Evolutionary conservation across 192 early-diverging fungal genomes (phyloP).

Genomic region (Coemansia guatemalensis): DNA sequence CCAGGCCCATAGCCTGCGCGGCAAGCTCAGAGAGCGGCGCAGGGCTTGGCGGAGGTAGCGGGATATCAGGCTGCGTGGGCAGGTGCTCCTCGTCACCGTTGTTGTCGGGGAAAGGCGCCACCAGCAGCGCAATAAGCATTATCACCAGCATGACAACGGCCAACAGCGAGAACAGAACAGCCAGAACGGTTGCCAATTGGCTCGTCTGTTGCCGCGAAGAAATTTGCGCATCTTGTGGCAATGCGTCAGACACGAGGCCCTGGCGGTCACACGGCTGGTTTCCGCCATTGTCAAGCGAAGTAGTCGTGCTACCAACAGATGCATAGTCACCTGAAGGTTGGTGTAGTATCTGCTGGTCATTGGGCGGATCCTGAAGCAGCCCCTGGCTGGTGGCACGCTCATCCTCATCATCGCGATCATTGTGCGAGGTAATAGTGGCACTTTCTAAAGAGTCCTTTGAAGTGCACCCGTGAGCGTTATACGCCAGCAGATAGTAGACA

Average conservation of each 20-base stretch:
- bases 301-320: not conserved
- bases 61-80: not conserved
- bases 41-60: not conserved
- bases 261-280: not conserved
- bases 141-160: slow-evolving; percentile 28
- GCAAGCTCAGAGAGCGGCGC: slow-evolving; percentile 26
- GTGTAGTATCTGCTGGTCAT: not conserved
- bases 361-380: not conserved
- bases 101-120: not conserved
- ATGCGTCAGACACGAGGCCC: slow-evolving; percentile 2
- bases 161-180: slow-evolving; percentile 26
- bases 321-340: not conserved
- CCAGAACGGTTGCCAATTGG: slow-evolving; percentile 20
- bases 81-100: not conserved
- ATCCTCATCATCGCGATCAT: not conserved
- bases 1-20: slow-evolving; percentile 47
- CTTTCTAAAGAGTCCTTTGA: slow-evolving; percentile 8
- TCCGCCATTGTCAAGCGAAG: not conserved
- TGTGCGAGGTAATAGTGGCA: not conserved
- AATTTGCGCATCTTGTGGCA: not conserved
- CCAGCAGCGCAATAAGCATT: slow-evolving; percentile 27
- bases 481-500: slow-evolving; percentile 59
- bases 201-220: slow-evolving; percentile 2
- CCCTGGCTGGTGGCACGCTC: not conserved
- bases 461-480: slow-evolving; percentile 22